Base-by-base conservation (phyloP, 495 filamentous ascomycete genomes). In the Xylaria telfairii region DNA sequence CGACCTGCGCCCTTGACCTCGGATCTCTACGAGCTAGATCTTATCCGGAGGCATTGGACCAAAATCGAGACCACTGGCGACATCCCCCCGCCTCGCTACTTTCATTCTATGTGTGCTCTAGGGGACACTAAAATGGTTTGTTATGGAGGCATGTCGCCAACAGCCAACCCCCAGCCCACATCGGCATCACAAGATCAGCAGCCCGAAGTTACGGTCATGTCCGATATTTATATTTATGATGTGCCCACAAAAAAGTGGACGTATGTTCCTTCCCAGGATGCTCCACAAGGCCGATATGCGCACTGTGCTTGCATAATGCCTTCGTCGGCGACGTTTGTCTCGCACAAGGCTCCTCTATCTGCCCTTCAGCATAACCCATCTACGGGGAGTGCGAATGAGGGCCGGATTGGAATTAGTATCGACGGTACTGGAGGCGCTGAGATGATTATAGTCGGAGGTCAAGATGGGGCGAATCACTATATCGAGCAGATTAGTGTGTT, bases 401-500 rank as follows among this genome's bases (percentile, higher is more conserved):
- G 94, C 26, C 87, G 90, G 0, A 88, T 97, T 67, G 95, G 96
- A 2, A 91, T 97, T 44, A 90, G 89, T 70, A 88, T 98, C 51
- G 94, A 98, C 81, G 95, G 96, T 0, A 88, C 88, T 39, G 96
- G 96, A 10, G 96, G 96, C 17, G 94, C 96, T 2, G 95, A 99
- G 81, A 96, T 99, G 96, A 89, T 99, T 13, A 91, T 99, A 10
- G 95, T 98, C 19, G 96, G 96, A 59, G 96, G 96, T 5, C 96
- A 99, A 77, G 95, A 98, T 76, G 95, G 92, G 69, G 92, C 92
- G n/a, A 98, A 98, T 76, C 93, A 97, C 76, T 99, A 99, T 74
- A 98, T 99, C 71, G 95, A 98, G 78, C 93, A 98, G 81, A 94
- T 98, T 74, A 97, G 94, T 76, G 94, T 98, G 7, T 99, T 98